These are phyloP conservation scores for Ogataea saltuana DNA, from an alignment of 805 yeast genomes.

Conservation along the genomic window DNA sequence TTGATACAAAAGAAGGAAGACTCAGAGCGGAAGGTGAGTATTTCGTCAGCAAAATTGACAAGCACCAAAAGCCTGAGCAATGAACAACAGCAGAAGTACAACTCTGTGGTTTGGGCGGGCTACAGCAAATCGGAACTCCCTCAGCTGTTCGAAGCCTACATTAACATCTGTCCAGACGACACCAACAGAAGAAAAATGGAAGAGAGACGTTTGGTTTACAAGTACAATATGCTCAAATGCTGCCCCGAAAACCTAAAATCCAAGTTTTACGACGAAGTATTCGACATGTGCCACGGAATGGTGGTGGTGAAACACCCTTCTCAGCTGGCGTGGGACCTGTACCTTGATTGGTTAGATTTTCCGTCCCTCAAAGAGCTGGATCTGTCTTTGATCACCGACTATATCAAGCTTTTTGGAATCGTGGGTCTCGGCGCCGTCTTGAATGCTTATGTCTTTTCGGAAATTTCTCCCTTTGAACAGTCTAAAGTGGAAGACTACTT, in stretches of 20 bases:
- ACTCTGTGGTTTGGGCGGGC: conserved; percentile 46
- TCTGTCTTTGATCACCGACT: conserved; percentile 46
- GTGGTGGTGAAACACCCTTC: conserved; percentile 64
- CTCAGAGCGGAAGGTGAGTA: conserved; percentile 39
- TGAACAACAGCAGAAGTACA: conserved; percentile 41
- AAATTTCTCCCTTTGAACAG: conserved; percentile 60
- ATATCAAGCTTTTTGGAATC: conserved; percentile 54
- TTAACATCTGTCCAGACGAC: conserved; percentile 63
- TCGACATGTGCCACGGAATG: conserved; percentile 67
- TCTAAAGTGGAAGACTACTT: conserved; percentile 28
- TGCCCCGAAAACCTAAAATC: conserved; percentile 49
- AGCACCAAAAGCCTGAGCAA: conserved; percentile 44
- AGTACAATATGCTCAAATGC: conserved; percentile 52
- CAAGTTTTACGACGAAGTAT: conserved; percentile 42
- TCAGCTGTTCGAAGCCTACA: conserved; percentile 50
- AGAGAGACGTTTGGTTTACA: conserved; percentile 56
- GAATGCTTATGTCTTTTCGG: conserved; percentile 65
- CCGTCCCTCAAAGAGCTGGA: conserved; percentile 51
- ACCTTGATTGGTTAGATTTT: conserved; percentile 72
- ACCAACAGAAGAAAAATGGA: conserved; percentile 57
- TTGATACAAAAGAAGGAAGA: conserved; percentile 43
- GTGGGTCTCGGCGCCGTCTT: conserved; percentile 61
- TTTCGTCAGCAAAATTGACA: conserved; percentile 51
- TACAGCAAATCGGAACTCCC: conserved; percentile 55
- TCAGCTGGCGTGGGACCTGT: conserved; percentile 67